Base-by-base conservation (phyloP, 2,329 filamentous ascomycete species). In the Eurotiales sp. region DNA sequence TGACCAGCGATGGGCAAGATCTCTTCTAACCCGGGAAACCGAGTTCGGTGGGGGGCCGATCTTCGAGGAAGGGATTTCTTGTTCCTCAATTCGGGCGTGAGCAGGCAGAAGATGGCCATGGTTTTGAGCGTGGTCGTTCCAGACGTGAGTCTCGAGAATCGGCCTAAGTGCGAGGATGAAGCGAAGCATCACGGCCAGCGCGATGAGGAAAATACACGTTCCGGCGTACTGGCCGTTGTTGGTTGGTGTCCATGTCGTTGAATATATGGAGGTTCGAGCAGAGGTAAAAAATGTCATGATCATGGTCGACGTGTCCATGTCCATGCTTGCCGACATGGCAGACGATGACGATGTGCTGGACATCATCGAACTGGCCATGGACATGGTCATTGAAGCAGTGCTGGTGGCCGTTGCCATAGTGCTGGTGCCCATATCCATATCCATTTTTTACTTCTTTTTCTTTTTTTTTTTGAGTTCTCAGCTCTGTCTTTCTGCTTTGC, bases 201-300 rank as follows among this genome's bases (percentile, higher is more conserved):
- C 60, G 65, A 96, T 84, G 53, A 96, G 80, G 72, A 96, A 96
- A 68, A 96, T 87, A 76, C 92, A 95, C 23, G 90, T 95, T 50
- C 84, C 92, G 2, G 89, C 90, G 71, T 96, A 97, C 53, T 79
- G 74, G 60, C 86, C 89, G 5, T 78, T 74, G 36, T 73, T 84
- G 21, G 65, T 71, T 4, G 92, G 91, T 2, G 87, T 86, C 90
- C 91, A 96, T 46, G 76, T 67, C 17, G 72, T 67, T 14, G 88
- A 84, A 73, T 78, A 89, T 37, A 90, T 77, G 2, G 85, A 76
- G 1, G 84, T 87, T 49, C 66, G 70, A 37, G 81, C 80, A 52
- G 74, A 72, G 58, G 84, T 84, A 56, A 74, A 74, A 45, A 40
- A 50, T 42, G 19, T 44, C 34, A 39, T 51, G 17, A 55, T 58